Conservation (phyloP, 1,284 basidiomycete species). For the Peniophora sp. region DNA sequence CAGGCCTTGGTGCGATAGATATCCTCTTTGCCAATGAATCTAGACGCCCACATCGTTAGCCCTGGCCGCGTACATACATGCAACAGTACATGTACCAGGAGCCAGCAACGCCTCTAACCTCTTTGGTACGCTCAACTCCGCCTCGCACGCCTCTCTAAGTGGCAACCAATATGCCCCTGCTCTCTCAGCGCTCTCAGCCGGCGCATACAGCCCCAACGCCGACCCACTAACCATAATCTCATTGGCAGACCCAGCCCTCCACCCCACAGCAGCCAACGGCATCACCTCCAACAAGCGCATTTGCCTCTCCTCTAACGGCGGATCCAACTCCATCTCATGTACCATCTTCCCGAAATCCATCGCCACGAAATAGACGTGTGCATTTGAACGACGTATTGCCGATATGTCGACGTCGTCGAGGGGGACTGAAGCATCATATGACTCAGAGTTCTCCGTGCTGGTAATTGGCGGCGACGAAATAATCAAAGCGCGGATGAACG, state of each 20-base stretch:
- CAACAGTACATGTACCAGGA: too few species aligned
- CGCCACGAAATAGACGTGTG: conserved; percentile 40
- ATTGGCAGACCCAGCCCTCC: conserved; percentile 52
- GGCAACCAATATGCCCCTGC: conserved; percentile 74
- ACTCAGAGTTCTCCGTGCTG: neutral
- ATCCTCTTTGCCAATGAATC: too few species aligned
- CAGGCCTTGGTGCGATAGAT: too few species aligned
- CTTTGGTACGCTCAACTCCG: too few species aligned
- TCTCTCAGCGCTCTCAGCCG: conserved; percentile 56
- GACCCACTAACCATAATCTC: conserved; percentile 72
- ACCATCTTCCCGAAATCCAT: neutral
- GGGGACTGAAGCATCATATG: conserved; percentile 53
- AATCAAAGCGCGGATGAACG: too few species aligned
- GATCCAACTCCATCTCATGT: neutral
- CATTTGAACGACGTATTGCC: conserved; percentile 56
- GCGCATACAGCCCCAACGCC: conserved; percentile 66
- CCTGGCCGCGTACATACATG: too few species aligned
- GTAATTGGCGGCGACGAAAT: too few species aligned
- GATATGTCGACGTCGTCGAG: conserved; percentile 55
- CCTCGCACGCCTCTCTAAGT: too few species aligned
- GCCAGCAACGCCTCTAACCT: too few species aligned
- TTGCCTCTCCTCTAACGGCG: conserved; percentile 13
- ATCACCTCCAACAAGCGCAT: conserved; percentile 28
- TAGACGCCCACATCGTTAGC: too few species aligned
- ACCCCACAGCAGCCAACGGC: conserved; percentile 40